A percentile compares a stretch with the other conserved stretches of the same genome.
These are phyloP conservation scores for Fusarium drepaniforme DNA, from an alignment of 2,329 filamentous ascomycete species.

Conservation along the genomic window DNA sequence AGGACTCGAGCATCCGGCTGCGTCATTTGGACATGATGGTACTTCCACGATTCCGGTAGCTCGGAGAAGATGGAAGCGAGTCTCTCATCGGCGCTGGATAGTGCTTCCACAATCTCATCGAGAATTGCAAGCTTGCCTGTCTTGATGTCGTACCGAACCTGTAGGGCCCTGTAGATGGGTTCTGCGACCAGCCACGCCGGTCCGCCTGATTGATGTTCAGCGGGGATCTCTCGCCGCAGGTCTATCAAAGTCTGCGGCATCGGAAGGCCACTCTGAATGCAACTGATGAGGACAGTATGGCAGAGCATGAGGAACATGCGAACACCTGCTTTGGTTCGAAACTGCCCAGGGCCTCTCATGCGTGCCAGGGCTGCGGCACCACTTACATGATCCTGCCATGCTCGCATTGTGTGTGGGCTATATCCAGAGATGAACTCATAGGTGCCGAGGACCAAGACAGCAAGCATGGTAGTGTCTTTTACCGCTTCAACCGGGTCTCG, in stretches of 20 bases:
- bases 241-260: conserved; percentile 62
- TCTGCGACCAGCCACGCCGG: conserved; percentile 58
- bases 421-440: conserved; percentile 66
- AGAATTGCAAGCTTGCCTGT: conserved; percentile 51
- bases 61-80: conserved; percentile 54
- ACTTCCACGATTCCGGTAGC: conserved; percentile 57
- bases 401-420: conserved; percentile 59
- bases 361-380: conserved; percentile 64
- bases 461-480: conserved; percentile 65
- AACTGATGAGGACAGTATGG: conserved; percentile 64
- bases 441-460: conserved; percentile 65
- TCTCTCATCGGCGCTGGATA: conserved; percentile 57
- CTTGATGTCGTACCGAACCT: conserved; percentile 61
- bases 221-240: conserved; percentile 57
- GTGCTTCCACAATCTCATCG: conserved; percentile 50
- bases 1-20: conserved; percentile 57
- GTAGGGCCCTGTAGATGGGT: conserved; percentile 59
- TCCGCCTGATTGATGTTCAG: conserved; percentile 51
- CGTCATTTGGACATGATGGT: conserved; percentile 55
- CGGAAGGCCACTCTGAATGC: conserved; percentile 61
- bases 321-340: conserved; percentile 58
- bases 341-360: conserved; percentile 61
- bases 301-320: conserved; percentile 68
- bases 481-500: conserved; percentile 55
- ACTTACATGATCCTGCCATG: conserved; percentile 66